Evolutionary conservation across 192 early-diverging fungal species (phyloP).

Genomic region (Coemansia sp.): DNA sequence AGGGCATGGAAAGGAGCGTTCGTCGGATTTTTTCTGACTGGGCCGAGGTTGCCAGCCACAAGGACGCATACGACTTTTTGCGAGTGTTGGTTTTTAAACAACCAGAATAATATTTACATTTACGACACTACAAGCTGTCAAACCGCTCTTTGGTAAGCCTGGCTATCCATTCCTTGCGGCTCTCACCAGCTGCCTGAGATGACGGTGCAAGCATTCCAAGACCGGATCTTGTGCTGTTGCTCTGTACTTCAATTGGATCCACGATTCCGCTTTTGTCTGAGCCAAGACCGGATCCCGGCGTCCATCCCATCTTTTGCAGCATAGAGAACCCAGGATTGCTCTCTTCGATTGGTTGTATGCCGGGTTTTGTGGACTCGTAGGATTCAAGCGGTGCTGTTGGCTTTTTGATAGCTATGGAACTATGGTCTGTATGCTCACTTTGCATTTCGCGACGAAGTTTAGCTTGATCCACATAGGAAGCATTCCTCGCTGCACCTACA

Average conservation of each 20-base stretch:
- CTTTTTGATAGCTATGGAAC: background rate
- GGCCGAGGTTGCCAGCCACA: conserved; percentile 29
- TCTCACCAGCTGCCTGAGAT: conserved; percentile 8
- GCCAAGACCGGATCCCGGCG: conserved; percentile 41
- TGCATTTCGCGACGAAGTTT: too few species aligned
- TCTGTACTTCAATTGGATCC: conserved; percentile 19
- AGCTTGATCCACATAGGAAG: too few species aligned
- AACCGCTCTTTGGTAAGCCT: conserved; percentile 36
- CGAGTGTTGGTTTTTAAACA: conserved; percentile 57
- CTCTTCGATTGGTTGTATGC: conserved; percentile 12
- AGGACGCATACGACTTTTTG: conserved; percentile 57
- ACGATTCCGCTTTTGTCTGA: conserved; percentile 21
- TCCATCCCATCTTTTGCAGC: conserved; percentile 46
- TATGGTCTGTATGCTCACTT: too few species aligned
- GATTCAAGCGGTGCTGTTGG: background rate
- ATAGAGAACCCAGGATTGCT: conserved; percentile 33
- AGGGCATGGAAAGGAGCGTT: conserved; percentile 57
- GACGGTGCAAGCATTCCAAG: conserved; percentile 27
- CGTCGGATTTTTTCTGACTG: conserved; percentile 53
- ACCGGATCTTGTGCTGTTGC: conserved; percentile 24
- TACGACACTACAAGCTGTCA: conserved; percentile 3
- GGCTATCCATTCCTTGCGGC: conserved; percentile 4
- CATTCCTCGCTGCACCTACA: too few species aligned
- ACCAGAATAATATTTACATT: conserved; percentile 2
- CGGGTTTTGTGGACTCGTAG: background rate